Evolutionary conservation across 306 rosid genomes (phyloP).

Genomic region (Begonia fuchsioides): DNA sequence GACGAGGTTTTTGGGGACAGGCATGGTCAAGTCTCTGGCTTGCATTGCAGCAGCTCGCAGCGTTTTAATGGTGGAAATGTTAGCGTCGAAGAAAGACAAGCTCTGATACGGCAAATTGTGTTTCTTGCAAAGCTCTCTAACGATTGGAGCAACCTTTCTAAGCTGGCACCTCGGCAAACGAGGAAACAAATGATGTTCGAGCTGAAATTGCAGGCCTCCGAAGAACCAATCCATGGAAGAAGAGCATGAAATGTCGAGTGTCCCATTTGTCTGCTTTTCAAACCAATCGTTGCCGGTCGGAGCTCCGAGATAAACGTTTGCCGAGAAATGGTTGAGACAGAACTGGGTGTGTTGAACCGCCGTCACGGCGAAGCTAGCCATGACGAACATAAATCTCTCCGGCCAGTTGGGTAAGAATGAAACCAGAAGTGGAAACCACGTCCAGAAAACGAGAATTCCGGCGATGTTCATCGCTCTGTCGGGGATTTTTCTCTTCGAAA

Average conservation of each 20-base stretch:
- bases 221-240: slow-evolving; percentile 32
- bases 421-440: slow-evolving; percentile 22
- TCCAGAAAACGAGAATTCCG: slow-evolving; percentile 25
- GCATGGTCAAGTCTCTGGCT: slow-evolving; percentile 26
- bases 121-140: slow-evolving; percentile 30
- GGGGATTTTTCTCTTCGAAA: slow-evolving; percentile 9
- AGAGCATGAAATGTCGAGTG: slow-evolving; percentile 31
- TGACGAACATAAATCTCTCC: slow-evolving; percentile 19
- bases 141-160: slow-evolving; percentile 26
- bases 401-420: slow-evolving; percentile 17
- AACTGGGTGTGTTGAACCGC: slow-evolving; percentile 32
- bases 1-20: slow-evolving; percentile 28
- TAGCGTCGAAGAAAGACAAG: slow-evolving; percentile 32
- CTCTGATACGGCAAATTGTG: slow-evolving; percentile 35
- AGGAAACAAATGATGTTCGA: slow-evolving; percentile 39
- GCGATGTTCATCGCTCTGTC: slow-evolving; percentile 15
- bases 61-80: slow-evolving; percentile 20
- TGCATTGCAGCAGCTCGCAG: slow-evolving; percentile 33
- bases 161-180: slow-evolving; percentile 32
- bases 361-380: slow-evolving; percentile 22
- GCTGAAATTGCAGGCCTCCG: slow-evolving; percentile 40
- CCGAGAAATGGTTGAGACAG: slow-evolving; percentile 37
- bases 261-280: slow-evolving; percentile 37
- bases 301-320: slow-evolving; percentile 24
- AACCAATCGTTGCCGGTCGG: slow-evolving; percentile 31